Evolutionary conservation across 805 yeast species (phyloP).

Genomic region (Yamadazyma tumulicola): DNA sequence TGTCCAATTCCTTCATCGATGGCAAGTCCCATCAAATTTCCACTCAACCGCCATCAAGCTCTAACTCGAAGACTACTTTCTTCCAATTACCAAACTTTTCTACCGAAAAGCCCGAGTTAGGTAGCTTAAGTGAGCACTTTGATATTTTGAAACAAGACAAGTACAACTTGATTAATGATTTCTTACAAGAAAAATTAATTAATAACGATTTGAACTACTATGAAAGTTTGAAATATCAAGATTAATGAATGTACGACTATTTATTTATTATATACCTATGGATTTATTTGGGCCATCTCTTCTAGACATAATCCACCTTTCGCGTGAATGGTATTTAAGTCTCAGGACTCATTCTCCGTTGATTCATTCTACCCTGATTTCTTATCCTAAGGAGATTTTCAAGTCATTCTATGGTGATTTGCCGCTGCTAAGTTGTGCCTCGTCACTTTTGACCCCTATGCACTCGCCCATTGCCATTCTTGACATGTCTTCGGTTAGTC

Average conservation of each 20-base stretch:
- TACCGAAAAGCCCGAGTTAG: background rate
- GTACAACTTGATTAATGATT: conserved; percentile 39
- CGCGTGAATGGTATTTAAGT: no score
- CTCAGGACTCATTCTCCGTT: no score
- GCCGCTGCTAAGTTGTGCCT: no score
- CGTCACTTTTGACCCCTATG: no score
- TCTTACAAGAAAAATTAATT: conserved; percentile 37
- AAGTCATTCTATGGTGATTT: no score
- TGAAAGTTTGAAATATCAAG: conserved; percentile 14
- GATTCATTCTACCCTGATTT: background rate
- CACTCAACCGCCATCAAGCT: conserved; percentile 6
- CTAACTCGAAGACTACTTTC: conserved; percentile 16
- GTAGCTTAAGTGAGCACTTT: conserved; percentile 7
- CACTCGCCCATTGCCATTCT: no score
- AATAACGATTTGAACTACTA: conserved; percentile 37
- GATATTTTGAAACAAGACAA: conserved; percentile 27
- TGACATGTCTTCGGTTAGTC: no score
- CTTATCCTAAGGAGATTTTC: no score
- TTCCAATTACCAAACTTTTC: conserved; percentile 28
- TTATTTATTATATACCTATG: conserved; percentile 5
- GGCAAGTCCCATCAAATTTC: background rate
- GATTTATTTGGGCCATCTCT: no score
- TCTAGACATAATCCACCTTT: no score
- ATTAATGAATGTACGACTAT: conserved; percentile 14
- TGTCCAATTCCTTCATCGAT: conserved; percentile 13